Percentiles rank a stretch among this genome's conserved stretches.
Evolutionary conservation across 768 basidiomycete genomes (phyloP).

Genomic region (Hemileccinum rubropunctum): DNA sequence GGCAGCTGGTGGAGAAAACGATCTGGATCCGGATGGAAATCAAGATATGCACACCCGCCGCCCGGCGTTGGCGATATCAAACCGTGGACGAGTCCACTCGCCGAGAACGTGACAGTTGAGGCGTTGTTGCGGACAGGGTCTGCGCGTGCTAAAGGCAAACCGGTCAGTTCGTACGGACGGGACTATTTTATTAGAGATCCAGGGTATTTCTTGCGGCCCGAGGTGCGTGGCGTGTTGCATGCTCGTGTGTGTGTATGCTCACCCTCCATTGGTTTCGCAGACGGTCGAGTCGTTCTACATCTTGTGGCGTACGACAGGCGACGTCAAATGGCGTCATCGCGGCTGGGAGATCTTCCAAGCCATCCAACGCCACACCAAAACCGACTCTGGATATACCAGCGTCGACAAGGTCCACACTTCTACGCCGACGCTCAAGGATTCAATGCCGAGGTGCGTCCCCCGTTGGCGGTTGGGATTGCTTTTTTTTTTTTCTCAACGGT

Average conservation of each 20-base stretch:
- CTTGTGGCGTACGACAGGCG: conserved; percentile 67
- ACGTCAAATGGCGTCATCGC: conserved; percentile 64
- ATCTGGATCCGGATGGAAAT: neutral
- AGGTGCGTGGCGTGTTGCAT: conserved; percentile 42
- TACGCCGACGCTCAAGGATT: conserved; percentile 40
- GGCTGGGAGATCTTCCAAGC: conserved; percentile 71
- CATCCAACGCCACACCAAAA: conserved; percentile 57
- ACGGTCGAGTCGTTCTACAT: conserved; percentile 72
- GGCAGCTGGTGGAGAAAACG: neutral
- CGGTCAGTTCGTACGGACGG: conserved; percentile 23
- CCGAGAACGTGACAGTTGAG: conserved; percentile 7
- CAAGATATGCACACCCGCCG: conserved; percentile 39
- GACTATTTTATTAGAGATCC: conserved; percentile 52
- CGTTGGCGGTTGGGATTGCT: neutral
- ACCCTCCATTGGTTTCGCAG: conserved; percentile 32
- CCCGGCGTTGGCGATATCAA: conserved; percentile 47
- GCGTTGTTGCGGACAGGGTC: neutral
- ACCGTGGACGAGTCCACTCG: conserved; percentile 19
- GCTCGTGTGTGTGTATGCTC: neutral
- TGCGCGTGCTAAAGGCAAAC: neutral
- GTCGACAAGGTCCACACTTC: conserved; percentile 43
- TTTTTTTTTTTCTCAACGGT: neutral
- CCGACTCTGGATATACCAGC: conserved; percentile 58
- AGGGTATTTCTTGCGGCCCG: conserved; percentile 63
- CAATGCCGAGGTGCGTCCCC: conserved; percentile 66